A percentile compares a stretch with the other conserved stretches of the same genome.
Conservation (phyloP, 306 rosid species). For the Citrullus amarus region DNA sequence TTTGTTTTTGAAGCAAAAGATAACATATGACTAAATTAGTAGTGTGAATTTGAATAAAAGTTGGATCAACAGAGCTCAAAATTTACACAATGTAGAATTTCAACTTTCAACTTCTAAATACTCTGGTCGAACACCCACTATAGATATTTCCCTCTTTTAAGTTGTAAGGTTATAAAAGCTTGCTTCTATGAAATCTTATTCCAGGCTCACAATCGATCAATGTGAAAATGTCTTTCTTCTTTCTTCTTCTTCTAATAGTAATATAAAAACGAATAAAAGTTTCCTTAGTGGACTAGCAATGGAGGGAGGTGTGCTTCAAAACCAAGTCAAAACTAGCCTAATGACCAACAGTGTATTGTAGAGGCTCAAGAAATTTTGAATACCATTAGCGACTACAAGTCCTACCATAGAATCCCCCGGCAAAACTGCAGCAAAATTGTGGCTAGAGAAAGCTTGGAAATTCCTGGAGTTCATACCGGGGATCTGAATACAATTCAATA, state of each 20-base stretch:
- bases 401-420: constrained; percentile 94
- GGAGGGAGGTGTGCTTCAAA: constrained; percentile 78
- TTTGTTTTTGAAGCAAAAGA: background rate
- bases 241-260: background rate
- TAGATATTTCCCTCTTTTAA: background rate
- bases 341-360: constrained; percentile 74
- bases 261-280: background rate
- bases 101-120: background rate
- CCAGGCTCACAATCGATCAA: background rate
- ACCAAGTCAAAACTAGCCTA: constrained; percentile 95
- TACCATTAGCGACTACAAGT: constrained; percentile 67
- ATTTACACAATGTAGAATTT: background rate
- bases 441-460: constrained; percentile 19
- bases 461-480: constrained; percentile 26
- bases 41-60: background rate
- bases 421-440: constrained; percentile 73
- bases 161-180: background rate
- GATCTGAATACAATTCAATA: constrained; percentile 38
- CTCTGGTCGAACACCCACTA: background rate
- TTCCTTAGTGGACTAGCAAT: constrained; percentile 87
- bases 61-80: background rate
- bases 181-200: background rate
- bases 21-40: background rate
- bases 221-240: background rate
- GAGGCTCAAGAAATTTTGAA: constrained; percentile 66